Percentiles rank a stretch among this genome's conserved stretches.
phyloP scores from a whole-genome alignment of 306 rosid genomes.

The Pyrus communis region DNA sequence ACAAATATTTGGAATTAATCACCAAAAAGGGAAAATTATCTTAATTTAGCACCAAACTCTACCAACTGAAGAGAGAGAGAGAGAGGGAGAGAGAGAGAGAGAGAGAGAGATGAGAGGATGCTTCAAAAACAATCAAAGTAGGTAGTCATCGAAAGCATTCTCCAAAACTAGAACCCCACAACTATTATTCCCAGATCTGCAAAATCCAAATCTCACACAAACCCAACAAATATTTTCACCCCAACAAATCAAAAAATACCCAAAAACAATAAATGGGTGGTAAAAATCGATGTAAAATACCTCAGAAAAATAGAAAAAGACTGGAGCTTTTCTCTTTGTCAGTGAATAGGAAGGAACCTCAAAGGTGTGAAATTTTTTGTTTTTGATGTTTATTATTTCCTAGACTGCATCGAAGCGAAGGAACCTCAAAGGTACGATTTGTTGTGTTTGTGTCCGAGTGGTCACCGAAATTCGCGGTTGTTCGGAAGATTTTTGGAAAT shows the following conservation, averaged over 20 bases:
- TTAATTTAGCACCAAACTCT: conserved; percentile 14
- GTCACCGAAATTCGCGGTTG: background rate
- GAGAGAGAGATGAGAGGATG: background rate
- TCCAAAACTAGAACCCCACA: conserved; percentile 4
- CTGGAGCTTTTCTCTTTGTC: background rate
- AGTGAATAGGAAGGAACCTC: background rate
- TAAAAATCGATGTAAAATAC: background rate
- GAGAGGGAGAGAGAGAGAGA: background rate
- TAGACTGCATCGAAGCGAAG: background rate
- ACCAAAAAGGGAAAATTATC: background rate
- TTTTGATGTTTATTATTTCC: background rate
- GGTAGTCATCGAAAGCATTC: conserved; percentile 21
- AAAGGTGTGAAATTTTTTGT: background rate
- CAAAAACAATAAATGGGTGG: background rate
- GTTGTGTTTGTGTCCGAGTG: background rate
- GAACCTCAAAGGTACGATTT: background rate
- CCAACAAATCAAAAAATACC: background rate
- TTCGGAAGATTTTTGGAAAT: background rate
- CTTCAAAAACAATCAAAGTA: conserved; percentile 26
- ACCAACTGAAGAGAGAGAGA: conserved; percentile 9
- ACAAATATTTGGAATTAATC: background rate
- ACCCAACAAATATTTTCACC: background rate
- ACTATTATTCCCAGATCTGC: conserved; percentile 20
- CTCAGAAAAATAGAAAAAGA: background rate
- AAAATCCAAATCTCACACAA: conserved; percentile 19